phyloP scores from a whole-genome alignment of 306 rosid genomes.

The Prinsepia uniflora region DNA sequence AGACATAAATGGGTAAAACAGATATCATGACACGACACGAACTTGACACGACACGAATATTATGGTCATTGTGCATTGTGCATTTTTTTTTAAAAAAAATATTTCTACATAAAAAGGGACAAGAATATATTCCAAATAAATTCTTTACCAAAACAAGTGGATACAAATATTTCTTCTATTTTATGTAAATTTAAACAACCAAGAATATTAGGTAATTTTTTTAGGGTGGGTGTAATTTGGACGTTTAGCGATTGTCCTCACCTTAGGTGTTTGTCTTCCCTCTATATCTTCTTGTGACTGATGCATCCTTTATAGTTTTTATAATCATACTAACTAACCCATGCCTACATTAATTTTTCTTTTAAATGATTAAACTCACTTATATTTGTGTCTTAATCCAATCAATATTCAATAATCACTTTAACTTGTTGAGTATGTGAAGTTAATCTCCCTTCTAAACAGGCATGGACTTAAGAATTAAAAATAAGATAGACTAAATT shows the following conservation, averaged over 20 bases:
- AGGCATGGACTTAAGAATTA: background rate
- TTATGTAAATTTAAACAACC: background rate
- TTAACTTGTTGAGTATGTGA: background rate
- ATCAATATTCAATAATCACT: background rate
- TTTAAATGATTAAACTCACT: background rate
- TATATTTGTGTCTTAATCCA: background rate
- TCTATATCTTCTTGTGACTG: slow-evolving; percentile 3
- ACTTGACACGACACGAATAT: too few relatives aligned
- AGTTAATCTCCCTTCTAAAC: background rate
- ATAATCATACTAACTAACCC: background rate
- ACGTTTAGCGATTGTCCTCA: slow-evolving; percentile 22
- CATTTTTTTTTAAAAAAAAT: too few relatives aligned
- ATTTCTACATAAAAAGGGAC: background rate
- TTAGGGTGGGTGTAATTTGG: slow-evolving; percentile 9
- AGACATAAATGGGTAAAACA: too few relatives aligned
- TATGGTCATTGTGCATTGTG: background rate
- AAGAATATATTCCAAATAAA: background rate
- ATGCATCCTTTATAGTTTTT: slow-evolving; percentile 1
- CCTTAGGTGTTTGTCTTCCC: slow-evolving; percentile 14
- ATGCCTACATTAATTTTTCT: background rate
- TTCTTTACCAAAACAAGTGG: slow-evolving; percentile 6
- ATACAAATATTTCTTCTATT: background rate
- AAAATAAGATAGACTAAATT: too few relatives aligned
- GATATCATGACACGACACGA: too few relatives aligned
- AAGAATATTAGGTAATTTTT: background rate